phyloP scores from a whole-genome alignment of 331 rosid genomes.

The Quercus tomentella region DNA sequence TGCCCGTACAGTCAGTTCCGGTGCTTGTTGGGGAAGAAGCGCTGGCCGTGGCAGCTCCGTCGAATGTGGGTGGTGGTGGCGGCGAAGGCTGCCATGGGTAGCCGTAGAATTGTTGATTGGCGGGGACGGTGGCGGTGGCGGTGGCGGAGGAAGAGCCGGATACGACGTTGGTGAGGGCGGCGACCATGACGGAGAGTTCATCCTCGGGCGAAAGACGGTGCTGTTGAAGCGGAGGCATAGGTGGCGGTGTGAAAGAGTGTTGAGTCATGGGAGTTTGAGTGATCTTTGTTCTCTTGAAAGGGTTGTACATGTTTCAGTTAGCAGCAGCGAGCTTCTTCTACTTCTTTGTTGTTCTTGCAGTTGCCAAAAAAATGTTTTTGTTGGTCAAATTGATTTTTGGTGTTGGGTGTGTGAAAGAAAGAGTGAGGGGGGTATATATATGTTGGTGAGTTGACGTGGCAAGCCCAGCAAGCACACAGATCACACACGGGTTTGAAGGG shows the following conservation, averaged over 20 bases:
- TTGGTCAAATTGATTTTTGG: neutral
- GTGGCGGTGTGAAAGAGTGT: neutral
- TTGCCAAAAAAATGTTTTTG: no score
- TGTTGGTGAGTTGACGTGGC: conserved; percentile 35
- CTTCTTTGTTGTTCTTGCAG: no score
- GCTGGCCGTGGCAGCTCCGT: no score
- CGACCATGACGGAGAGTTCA: conserved; percentile 68
- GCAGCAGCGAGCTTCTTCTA: no score
- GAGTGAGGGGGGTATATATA: conserved; percentile 1
- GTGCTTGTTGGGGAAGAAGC: neutral
- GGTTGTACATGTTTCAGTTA: conserved; percentile 19
- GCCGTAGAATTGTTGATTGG: neutral
- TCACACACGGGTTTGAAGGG: conserved; percentile 30
- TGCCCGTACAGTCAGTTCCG: neutral
- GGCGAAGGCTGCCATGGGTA: no score
- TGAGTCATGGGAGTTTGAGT: neutral
- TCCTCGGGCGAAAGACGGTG: conserved; percentile 50
- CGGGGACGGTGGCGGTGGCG: neutral
- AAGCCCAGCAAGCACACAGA: conserved; percentile 21
- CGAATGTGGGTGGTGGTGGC: no score
- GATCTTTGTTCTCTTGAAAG: conserved; percentile 2
- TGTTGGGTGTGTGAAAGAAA: neutral
- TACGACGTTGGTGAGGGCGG: conserved; percentile 66
- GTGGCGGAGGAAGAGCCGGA: conserved; percentile 42
- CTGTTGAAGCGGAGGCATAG: neutral